These are phyloP conservation scores for Cordyceps militaris DNA, from an alignment of 2,329 filamentous ascomycete species.

Conservation along the genomic window DNA sequence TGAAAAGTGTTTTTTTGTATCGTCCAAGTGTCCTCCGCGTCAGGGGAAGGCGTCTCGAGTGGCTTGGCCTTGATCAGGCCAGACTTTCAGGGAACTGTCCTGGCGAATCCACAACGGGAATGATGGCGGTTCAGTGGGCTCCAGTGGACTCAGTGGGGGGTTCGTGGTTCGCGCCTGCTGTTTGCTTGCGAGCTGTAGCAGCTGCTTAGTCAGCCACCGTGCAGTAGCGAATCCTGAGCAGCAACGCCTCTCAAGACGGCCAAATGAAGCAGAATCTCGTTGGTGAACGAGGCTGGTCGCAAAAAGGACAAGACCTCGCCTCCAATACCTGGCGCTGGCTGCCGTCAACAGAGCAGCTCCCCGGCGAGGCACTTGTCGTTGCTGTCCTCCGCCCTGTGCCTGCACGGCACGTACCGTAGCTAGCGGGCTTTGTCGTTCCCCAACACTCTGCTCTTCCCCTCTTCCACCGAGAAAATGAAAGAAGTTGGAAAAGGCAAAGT, in stretches of 20 bases:
- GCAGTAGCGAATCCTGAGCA: background rate
- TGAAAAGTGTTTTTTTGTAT: background rate
- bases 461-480: constrained; percentile 8
- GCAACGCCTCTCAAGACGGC: background rate
- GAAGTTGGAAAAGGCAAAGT: background rate
- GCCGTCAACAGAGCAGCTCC: background rate
- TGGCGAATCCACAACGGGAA: background rate
- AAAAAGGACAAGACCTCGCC: background rate
- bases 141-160: background rate
- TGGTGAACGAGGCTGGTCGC: background rate
- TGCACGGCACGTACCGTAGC: background rate
- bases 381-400: background rate
- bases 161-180: background rate
- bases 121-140: background rate
- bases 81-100: background rate
- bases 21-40: background rate
- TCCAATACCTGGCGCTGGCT: background rate
- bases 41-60: background rate
- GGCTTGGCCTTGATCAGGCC: background rate
- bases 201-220: constrained; percentile 7
- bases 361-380: background rate
- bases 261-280: background rate
- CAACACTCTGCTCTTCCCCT: constrained; percentile 3
- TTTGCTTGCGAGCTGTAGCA: background rate
- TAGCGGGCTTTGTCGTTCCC: background rate